phyloP scores from a whole-genome alignment of 192 early-diverging fungal species.

The Lobosporangium transversale region DNA sequence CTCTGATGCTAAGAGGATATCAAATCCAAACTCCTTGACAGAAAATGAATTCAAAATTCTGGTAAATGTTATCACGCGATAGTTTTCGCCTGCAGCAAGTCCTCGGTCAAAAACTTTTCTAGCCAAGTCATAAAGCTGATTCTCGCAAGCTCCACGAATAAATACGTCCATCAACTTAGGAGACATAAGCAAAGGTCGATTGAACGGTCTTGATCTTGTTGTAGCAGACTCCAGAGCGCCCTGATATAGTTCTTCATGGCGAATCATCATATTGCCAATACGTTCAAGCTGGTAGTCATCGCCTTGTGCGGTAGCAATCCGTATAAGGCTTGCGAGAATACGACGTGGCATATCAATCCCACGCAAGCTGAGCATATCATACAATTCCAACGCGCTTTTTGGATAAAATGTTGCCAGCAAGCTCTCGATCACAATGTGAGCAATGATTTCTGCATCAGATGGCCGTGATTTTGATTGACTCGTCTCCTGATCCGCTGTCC shows the following conservation, averaged over 20 bases:
- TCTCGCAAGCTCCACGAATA: constrained; percentile 25
- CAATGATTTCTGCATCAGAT: constrained; percentile 20
- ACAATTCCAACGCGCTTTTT: constrained; percentile 18
- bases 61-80: constrained; percentile 23
- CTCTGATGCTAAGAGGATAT: constrained; percentile 25
- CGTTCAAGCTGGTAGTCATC: constrained; percentile 24
- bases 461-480: not conserved
- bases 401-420: constrained; percentile 1
- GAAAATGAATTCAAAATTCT: constrained; percentile 37
- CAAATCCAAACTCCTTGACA: constrained; percentile 48
- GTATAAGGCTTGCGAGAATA: constrained; percentile 16
- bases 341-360: constrained; percentile 5
- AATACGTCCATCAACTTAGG: constrained; percentile 36
- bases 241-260: constrained; percentile 6
- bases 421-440: constrained; percentile 16
- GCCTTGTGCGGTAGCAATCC: not conserved
- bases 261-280: constrained; percentile 32
- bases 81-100: constrained; percentile 18
- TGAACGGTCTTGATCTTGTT: not conserved
- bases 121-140: constrained; percentile 33
- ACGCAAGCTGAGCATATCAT: not conserved
- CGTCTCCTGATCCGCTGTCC: no score
- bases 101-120: constrained; percentile 32
- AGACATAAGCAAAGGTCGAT: constrained; percentile 15
- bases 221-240: not conserved